Base-by-base conservation (phyloP, 108 stramenopile species). In the Skeletonema menzelii region DNA sequence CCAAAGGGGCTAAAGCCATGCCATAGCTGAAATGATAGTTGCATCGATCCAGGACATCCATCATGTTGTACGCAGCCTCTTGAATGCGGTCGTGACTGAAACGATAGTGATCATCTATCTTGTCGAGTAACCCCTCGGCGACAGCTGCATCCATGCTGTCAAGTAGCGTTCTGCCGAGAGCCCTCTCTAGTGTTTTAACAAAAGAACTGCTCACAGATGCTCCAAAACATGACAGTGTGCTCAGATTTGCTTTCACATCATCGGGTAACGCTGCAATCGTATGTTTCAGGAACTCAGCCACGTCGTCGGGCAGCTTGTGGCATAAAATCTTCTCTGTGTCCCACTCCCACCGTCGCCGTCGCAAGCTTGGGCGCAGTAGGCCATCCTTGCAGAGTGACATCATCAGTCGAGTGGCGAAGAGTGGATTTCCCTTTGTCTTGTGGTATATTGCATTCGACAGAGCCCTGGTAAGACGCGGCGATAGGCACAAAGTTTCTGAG, bases 361-460 rank as follows among this genome's bases (percentile, higher is more conserved):
- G 32, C 6, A 70, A 46, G 44, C 57, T 57, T 17, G 61, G 44
- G 49, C 47, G 27, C 20, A 70, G 12, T 27, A 70, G n/a, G 6
- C 69, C 44, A 15, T 70, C 59, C 2, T 42, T 35, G n/a, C 59
- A 32, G 28, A 70, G 28, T 8, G 69, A 70, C 10, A 61, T 42
- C 11, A 70, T 35, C 10, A 70, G 32, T 10, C 42, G 69, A 15
- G 42, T 32, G 19, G 53, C 27, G 27, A 70, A 70, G 6, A 70
- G 42, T 14, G 59, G 59, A 30, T 70, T 70, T 4, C 69, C 69
- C 34, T 61, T 70, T 26, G 69, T 70, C 20, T 70, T 70, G 34
- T 38, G 35, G 44, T 46, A 70, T 4, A 70, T 60, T 4, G 62
- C 27, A 7, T 32, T n/a, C 3, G 69, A 61, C 27, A 70, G 28